Evolutionary conservation across 2,329 filamentous ascomycete species (phyloP).

Genomic region (Paecilomyces formosus): DNA sequence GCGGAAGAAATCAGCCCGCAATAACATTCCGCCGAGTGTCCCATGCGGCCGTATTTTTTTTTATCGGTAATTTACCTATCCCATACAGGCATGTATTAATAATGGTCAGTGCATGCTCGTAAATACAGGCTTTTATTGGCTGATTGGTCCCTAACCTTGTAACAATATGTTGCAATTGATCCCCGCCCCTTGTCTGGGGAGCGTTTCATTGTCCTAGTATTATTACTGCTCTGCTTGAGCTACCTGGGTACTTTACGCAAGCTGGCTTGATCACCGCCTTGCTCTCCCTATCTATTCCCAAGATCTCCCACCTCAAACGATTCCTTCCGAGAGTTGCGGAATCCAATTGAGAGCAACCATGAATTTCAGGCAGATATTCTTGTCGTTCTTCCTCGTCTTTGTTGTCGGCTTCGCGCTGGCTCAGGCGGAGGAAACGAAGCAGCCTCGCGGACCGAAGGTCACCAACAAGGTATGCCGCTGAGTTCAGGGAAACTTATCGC

Average conservation of each 20-base stretch:
- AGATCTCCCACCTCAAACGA: not conserved
- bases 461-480: conserved; percentile 66
- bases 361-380: conserved; percentile 26
- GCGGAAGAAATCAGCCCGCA: conserved; percentile 24
- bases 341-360: conserved; percentile 17
- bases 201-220: not conserved
- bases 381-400: conserved; percentile 69
- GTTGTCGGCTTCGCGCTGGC: conserved; percentile 64
- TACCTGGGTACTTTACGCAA: not conserved
- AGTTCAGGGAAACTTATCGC: not conserved
- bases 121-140: not conserved
- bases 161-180: conserved; percentile 1
- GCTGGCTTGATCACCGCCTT: not conserved
- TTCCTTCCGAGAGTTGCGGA: not conserved
- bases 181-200: not conserved
- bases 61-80: not conserved
- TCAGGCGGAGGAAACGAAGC: conserved; percentile 66
- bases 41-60: not conserved
- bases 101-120: not conserved
- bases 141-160: not conserved
- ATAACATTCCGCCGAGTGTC: conserved; percentile 24
- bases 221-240: too few relatives aligned
- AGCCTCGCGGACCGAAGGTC: conserved; percentile 70
- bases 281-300: not conserved
- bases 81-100: not conserved